Evolutionary conservation across 345 rosid genomes (phyloP).

Genomic region (Mallotus nudiflorus): DNA sequence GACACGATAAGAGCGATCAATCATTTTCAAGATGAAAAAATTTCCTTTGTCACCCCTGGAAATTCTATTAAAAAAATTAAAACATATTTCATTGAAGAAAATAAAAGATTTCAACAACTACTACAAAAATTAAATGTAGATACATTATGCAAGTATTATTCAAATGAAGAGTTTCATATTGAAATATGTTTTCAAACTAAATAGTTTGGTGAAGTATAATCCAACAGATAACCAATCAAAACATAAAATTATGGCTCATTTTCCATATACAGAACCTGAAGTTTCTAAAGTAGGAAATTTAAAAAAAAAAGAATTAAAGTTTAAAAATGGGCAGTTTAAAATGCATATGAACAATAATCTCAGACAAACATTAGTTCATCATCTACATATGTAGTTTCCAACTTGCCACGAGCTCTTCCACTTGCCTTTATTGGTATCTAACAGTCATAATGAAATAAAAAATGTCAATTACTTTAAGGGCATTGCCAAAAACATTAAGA

Average conservation of each 20-base stretch:
- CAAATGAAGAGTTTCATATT: neutral
- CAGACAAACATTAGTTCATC: slow-evolving; percentile 51
- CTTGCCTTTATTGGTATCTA: slow-evolving; percentile 66
- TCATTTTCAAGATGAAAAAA: slow-evolving; percentile 86
- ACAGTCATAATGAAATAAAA: neutral
- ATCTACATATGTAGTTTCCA: slow-evolving; percentile 62
- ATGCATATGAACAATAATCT: neutral
- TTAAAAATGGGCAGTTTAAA: neutral
- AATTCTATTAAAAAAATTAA: slow-evolving; percentile 40
- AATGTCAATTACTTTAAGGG: neutral
- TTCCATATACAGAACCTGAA: neutral
- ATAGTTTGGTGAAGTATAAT: neutral
- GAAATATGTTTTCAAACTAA: neutral
- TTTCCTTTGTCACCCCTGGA: slow-evolving; percentile 94
- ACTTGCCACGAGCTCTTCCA: slow-evolving; percentile 57
- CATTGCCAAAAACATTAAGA: neutral
- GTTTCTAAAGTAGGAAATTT: neutral
- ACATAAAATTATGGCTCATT: neutral
- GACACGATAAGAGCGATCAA: slow-evolving; percentile 78
- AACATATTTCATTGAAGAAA: neutral
- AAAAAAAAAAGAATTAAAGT: neutral
- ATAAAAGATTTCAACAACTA: neutral
- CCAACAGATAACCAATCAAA: too few species aligned
- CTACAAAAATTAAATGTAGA: neutral
- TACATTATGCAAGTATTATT: neutral